phyloP scores from a whole-genome alignment of 768 basidiomycete species.

The Daedaleopsis nitida region DNA sequence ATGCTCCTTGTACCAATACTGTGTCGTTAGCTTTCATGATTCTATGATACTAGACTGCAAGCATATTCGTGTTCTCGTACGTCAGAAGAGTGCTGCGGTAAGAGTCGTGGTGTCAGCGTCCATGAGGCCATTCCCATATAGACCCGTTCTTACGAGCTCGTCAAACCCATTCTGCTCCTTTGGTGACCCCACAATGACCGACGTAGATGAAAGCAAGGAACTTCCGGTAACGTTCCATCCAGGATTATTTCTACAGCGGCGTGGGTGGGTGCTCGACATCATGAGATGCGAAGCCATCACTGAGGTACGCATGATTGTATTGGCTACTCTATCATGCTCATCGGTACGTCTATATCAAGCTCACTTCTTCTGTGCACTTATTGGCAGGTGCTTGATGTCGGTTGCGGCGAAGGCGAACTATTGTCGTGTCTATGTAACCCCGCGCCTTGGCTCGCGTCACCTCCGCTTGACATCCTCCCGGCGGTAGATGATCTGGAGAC shows the following conservation, averaged over 20 bases:
- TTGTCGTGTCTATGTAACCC: slow-evolving; percentile 72
- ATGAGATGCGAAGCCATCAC: slow-evolving; percentile 28
- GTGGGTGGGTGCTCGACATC: slow-evolving; percentile 32
- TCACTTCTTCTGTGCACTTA: not conserved
- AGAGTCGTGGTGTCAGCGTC: not conserved
- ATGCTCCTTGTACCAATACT: slow-evolving; percentile 19
- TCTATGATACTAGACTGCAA: slow-evolving; percentile 11
- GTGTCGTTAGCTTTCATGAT: slow-evolving; percentile 23
- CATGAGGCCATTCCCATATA: no score
- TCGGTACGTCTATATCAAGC: not conserved
- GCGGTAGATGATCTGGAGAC: slow-evolving; percentile 6
- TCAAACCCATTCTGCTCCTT: not conserved
- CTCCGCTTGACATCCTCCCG: slow-evolving; percentile 20
- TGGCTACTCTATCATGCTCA: not conserved
- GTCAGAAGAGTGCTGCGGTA: slow-evolving; percentile 1
- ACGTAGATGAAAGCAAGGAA: slow-evolving; percentile 18
- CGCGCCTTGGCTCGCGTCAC: slow-evolving; percentile 64
- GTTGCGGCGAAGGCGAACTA: slow-evolving; percentile 82
- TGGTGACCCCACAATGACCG: slow-evolving; percentile 5
- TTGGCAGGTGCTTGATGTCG: slow-evolving; percentile 73
- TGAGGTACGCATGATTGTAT: slow-evolving; percentile 13
- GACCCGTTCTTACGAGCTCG: no score
- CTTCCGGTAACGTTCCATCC: slow-evolving; percentile 31
- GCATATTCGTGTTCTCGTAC: not conserved
- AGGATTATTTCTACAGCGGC: slow-evolving; percentile 28